Conservation (phyloP, 768 basidiomycete genomes). For the Nevesoporus exiguus region DNA sequence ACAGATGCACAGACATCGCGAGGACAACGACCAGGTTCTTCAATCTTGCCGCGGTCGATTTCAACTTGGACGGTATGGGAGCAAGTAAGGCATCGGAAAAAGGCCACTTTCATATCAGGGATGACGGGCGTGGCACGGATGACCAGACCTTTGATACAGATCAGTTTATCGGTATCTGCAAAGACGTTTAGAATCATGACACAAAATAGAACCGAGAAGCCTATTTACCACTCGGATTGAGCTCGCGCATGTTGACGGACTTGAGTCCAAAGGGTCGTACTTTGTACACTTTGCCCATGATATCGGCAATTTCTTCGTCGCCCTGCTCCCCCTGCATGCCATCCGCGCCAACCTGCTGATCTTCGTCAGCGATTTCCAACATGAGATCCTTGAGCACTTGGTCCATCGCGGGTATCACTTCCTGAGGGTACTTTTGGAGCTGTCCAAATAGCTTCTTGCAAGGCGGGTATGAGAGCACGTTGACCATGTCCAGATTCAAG, state of each 20-base stretch:
- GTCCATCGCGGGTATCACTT: conserved; percentile 97
- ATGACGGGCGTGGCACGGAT: conserved; percentile 97
- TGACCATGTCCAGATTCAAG: conserved; percentile 85
- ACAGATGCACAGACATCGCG: conserved; percentile 87
- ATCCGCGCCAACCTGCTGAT: conserved; percentile 64
- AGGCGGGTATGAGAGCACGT: conserved; percentile 83
- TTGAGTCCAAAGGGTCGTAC: conserved; percentile 86
- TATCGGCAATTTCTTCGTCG: conserved; percentile 84
- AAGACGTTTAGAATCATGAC: neutral
- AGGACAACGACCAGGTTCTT: conserved; percentile 88
- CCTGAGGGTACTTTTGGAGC: conserved; percentile 91
- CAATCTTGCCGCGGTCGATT: conserved; percentile 96
- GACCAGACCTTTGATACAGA: conserved; percentile 93
- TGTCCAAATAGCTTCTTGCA: conserved; percentile 80
- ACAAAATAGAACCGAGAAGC: neutral
- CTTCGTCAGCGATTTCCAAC: conserved; percentile 81
- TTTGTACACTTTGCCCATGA: conserved; percentile 87
- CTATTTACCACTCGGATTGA: conserved; percentile 83
- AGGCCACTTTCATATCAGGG: conserved; percentile 98
- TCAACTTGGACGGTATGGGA: conserved; percentile 96
- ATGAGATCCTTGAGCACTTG: conserved; percentile 91
- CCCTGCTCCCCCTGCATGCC: conserved; percentile 76
- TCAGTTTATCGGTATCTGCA: conserved; percentile 95
- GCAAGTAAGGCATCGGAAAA: conserved; percentile 96
- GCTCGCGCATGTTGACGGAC: conserved; percentile 87